phyloP scores from a whole-genome alignment of 2,329 filamentous ascomycete species.

The Emergomyces pasteurianus region DNA sequence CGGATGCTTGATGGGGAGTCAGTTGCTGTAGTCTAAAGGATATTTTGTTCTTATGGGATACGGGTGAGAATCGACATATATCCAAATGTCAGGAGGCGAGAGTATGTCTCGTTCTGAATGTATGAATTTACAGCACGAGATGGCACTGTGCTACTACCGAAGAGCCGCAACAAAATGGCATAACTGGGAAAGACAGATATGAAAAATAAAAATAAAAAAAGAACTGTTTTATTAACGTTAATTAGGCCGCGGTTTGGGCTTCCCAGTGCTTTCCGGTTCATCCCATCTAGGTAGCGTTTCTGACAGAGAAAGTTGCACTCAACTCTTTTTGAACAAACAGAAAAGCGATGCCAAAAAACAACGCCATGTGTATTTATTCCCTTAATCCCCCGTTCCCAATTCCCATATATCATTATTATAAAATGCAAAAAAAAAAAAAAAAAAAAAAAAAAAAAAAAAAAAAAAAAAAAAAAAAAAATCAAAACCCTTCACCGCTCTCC shows the following conservation, averaged over 20 bases:
- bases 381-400: background rate
- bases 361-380: background rate
- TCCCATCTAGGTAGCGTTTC: background rate
- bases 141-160: background rate
- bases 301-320: background rate
- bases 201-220: background rate
- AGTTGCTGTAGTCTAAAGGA: background rate
- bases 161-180: background rate
- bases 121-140: background rate
- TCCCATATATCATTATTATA: background rate
- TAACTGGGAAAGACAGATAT: background rate
- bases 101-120: background rate
- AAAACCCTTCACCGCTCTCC: background rate
- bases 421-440: background rate
- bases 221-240: background rate
- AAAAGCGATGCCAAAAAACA: background rate
- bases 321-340: background rate
- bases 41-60: background rate
- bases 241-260: background rate
- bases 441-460: background rate
- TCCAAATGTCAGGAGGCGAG: background rate
- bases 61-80: background rate
- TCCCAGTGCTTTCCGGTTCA: background rate
- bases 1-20: conserved; percentile 26
- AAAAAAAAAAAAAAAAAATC: background rate